Base-by-base conservation (phyloP, 768 basidiomycete genomes). In the Boletus rubescentipes region DNA sequence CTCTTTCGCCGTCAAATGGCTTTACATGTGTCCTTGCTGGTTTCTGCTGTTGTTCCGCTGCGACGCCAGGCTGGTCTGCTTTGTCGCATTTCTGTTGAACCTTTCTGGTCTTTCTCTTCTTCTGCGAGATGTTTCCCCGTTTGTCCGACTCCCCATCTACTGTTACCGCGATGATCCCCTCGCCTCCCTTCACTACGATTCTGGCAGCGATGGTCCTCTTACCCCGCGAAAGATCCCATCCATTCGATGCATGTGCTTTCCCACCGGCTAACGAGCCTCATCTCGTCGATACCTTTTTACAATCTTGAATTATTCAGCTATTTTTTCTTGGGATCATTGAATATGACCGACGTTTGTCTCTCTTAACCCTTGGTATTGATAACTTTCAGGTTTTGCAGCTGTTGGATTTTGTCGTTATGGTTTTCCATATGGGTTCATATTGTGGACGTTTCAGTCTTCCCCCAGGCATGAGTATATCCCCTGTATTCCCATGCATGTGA, bases 231-330 rank as follows among this genome's bases (percentile, higher is more conserved):
- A 57, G 61, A 49, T 39, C 2, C 23, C 60, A 50, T 51, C 51
- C 52, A 51, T 48, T 31, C 31, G 23, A 51, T 54, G 66, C 51
- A 58, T 56, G 54, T 53, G 51, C 60, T 70, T 68, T 64, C 14
- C 38, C 51, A 59, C 68, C 57, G 67, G 64, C 42, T 47, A 72
- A 70, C 69, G 69, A 72, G 69, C 70, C 70, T 71, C 69, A 59
- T 57, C 68, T 70, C 69, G 69, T 70, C 53, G 57, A 70, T 70
- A 70, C 69, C 69, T 57, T 55, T n/a, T 54, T 31, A 15, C 5
- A 16, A 21, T 41, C 34, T 41, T 45, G 41, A 34, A 29, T 10
- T 30, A 2, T 9, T 6, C 23, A 4, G 2, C 32, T 45, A 26
- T 55, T 37, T 37, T 26, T 34, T 42, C 39, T 54, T 48, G 53